Base-by-base conservation (phyloP, 257 asterid species). In the Primulina huaijiensis region DNA sequence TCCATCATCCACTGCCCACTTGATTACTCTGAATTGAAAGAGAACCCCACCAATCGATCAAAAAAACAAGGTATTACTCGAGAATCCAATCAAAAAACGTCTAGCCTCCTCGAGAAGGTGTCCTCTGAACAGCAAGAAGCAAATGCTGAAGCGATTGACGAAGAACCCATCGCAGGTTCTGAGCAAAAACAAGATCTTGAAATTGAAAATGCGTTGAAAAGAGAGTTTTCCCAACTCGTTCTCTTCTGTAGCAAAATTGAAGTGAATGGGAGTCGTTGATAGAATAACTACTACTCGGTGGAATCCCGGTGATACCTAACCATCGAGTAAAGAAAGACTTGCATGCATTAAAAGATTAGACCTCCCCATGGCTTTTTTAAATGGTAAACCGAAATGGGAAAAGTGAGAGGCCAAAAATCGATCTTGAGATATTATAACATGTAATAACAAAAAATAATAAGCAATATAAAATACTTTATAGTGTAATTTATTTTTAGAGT, bases 311-410 rank as follows among this genome's bases (percentile, higher is more conserved):
- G 68, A 65, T 64, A 58, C 60, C 65, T 23, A 75, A 70, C 55
- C 19, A 66, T 62, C 19, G 74, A 71, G 71, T 35, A 61, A 65
- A 62, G 73, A 61, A 74, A 81, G 79, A 76, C 84, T 82, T 87
- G 92, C 89, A 81, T 84, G 90, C 88, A 78, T 81, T 83, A 79
- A 80, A 82, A 84, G 80, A 76, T 27, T 27, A 27, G 30, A 27
- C 30, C 30, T 27, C 30, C 30, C 30, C 30, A 27, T 27, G 30
- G 0, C 25, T 23, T 23, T 27, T 27, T 2, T 2, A 27, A 27
- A 27, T 2, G 3, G 30, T 27, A 27, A 27, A 27, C 30, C 30
- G 3, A 27, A 2, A 27, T 27, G 1, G 25, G 25, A 23, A 23
- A 23, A 23, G 25, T 23, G 25, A 23, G 1, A 23, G 25, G 25